phyloP scores from a whole-genome alignment of 106 monocot species.

The Acorus gramineus region DNA sequence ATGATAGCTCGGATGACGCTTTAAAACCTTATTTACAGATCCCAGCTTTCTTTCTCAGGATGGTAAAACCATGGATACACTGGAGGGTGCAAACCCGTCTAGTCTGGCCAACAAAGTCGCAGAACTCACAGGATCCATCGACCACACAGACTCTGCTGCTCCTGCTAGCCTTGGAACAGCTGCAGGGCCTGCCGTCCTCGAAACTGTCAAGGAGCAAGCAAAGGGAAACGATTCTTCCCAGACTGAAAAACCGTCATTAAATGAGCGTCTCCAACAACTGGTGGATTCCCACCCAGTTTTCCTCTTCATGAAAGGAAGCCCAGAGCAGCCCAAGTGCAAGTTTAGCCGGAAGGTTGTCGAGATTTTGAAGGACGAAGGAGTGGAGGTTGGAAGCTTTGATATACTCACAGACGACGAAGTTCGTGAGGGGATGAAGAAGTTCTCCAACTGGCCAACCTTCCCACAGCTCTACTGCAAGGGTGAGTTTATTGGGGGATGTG shows the following conservation, averaged over 20 bases:
- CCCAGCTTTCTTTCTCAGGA: slow-evolving; percentile 29
- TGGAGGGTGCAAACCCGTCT: slow-evolving; percentile 87
- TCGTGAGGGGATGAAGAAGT: slow-evolving; percentile 74
- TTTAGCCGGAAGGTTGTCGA: slow-evolving; percentile 74
- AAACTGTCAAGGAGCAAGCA: slow-evolving; percentile 54
- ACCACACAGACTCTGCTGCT: slow-evolving; percentile 47
- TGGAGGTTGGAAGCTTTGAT: slow-evolving; percentile 80
- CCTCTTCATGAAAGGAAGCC: slow-evolving; percentile 93
- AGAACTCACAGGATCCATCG: slow-evolving; percentile 52
- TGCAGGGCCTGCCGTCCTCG: slow-evolving; percentile 59
- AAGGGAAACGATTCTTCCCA: slow-evolving; percentile 33
- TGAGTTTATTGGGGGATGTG: slow-evolving; percentile 85
- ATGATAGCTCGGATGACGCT: background rate
- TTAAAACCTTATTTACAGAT: background rate
- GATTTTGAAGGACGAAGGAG: slow-evolving; percentile 65
- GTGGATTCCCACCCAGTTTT: slow-evolving; percentile 62
- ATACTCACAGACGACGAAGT: slow-evolving; percentile 79
- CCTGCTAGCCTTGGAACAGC: slow-evolving; percentile 86
- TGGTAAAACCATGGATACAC: slow-evolving; percentile 68
- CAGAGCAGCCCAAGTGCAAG: slow-evolving; percentile 73
- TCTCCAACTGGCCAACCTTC: slow-evolving; percentile 88
- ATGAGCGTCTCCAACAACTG: slow-evolving; percentile 43
- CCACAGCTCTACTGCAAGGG: slow-evolving; percentile 90
- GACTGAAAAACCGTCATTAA: slow-evolving; percentile 17
- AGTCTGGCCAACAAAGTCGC: slow-evolving; percentile 83